A percentile compares a stretch with the other conserved stretches of the same genome.
Conservation (phyloP, 179 eudicot genomes). For the Silene coronaria region DNA sequence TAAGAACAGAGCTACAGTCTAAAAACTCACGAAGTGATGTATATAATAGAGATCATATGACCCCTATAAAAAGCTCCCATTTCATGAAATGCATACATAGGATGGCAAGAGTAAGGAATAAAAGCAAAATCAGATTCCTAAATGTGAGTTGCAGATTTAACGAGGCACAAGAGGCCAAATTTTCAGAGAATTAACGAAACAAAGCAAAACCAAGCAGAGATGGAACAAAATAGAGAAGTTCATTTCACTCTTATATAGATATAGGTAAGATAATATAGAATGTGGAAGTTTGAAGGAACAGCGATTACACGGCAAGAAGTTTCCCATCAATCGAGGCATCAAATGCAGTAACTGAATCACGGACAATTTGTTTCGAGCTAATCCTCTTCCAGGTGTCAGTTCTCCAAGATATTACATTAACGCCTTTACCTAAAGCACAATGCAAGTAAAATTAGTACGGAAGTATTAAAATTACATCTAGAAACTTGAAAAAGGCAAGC, state of each 20-base stretch:
- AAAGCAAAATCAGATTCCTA: background rate
- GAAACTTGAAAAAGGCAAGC: conserved; percentile 4
- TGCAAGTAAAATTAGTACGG: conserved; percentile 9
- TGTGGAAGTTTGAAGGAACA: background rate
- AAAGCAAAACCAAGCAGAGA: background rate
- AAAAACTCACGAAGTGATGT: background rate
- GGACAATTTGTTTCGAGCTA: conserved; percentile 47
- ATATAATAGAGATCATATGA: background rate
- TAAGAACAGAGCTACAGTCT: background rate
- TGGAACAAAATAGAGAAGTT: background rate
- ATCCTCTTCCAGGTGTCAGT: conserved; percentile 73
- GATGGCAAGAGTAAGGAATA: background rate
- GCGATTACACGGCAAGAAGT: conserved; percentile 69
- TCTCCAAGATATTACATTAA: conserved; percentile 63
- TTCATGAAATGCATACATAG: background rate
- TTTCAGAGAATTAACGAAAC: background rate
- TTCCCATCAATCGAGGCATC: conserved; percentile 78
- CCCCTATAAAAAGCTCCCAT: background rate
- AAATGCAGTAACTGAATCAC: conserved; percentile 70
- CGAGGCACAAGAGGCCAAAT: background rate
- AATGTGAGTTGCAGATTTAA: background rate
- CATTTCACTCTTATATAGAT: background rate
- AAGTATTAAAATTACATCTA: background rate
- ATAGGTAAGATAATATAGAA: no score
- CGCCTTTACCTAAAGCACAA: conserved; percentile 53